phyloP scores from a whole-genome alignment of 1,284 basidiomycete species.

The Cutaneotrichosporon sp. region DNA sequence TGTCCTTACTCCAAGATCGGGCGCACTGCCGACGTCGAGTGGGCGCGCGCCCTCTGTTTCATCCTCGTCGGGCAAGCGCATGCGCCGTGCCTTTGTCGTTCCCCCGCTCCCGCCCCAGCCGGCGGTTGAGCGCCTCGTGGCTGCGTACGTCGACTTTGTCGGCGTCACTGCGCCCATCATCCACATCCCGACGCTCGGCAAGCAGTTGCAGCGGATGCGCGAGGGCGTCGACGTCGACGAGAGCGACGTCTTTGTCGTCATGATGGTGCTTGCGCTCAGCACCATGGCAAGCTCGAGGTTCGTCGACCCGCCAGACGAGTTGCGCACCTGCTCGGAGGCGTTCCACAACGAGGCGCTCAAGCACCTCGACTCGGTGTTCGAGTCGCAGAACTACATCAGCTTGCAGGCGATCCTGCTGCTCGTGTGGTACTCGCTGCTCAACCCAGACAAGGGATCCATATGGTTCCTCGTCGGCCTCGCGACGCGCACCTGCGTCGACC shows the following conservation, averaged over 20 bases:
- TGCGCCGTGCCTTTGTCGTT: constrained; percentile 36
- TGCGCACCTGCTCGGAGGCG: constrained; percentile 54
- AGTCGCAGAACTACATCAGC: constrained; percentile 52
- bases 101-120: constrained; percentile 53
- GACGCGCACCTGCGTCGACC: constrained; percentile 53
- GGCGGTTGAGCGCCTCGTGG: constrained; percentile 54
- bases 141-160: constrained; percentile 55
- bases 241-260: constrained; percentile 54
- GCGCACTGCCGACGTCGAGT: constrained; percentile 16
- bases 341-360: constrained; percentile 56
- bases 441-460: constrained; percentile 55
- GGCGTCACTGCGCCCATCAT: constrained; percentile 55
- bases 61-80: constrained; percentile 28
- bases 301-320: constrained; percentile 54
- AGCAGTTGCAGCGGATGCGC: constrained; percentile 48
- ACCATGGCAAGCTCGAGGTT: constrained; percentile 55
- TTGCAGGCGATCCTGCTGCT: constrained; percentile 54
- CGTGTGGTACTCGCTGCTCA: constrained; percentile 54
- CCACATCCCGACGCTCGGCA: constrained; percentile 53
- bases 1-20: constrained; percentile 27
- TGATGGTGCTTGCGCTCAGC: constrained; percentile 55
- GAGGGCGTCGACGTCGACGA: constrained; percentile 48
- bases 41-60: constrained; percentile 18
- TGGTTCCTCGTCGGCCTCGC: constrained; percentile 56
- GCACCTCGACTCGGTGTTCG: constrained; percentile 54